Base-by-base conservation (phyloP, 805 yeast genomes). In the Yarrowia yakushimensis region DNA sequence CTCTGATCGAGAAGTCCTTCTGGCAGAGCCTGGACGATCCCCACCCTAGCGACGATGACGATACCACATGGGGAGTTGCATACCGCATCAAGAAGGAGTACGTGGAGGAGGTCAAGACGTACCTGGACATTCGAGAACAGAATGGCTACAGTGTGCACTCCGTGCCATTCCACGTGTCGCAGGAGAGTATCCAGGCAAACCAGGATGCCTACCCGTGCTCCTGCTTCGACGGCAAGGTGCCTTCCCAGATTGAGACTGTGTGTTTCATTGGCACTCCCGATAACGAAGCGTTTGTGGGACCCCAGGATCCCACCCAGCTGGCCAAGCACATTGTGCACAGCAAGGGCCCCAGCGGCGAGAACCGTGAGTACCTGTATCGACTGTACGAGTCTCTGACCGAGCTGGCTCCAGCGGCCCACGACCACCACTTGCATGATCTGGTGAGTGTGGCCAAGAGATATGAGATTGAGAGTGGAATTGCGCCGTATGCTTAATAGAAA, bases 241-340 rank as follows among this genome's bases (percentile, higher is more conserved):
- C 62, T 4, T 62, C 30, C 33, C 68, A 75, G 28, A 79, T 87
- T 60, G 76, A 75, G 11, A 85, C 94, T 23, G 74, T 77, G 25
- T 90, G 90, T 0, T 92, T 92, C 71, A 88, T 92, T 20, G 97
- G 97, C 0, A 87, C 93, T 0, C 81, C 85, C 1, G 86, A 83
- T 13, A 92, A 91, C 69, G 86, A 79, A 60, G 89, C 96, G 3
- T 93, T 91, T 69, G 78, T 90, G 3, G 97, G 97, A 0, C 96
- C 96, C 0, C 96, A 91, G 70, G 70, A 71, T 2, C 76, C 86
- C 0, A 71, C 72, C 6, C 73, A 72, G 0, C 85, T 96, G 0
- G 96, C 96, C 0, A 67, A 68, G 18, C 78, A 82, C 8, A 90
- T 92, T 13, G 74, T 78, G 10, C 67, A 67, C 0, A 77, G 87